Evolutionary conservation across 768 basidiomycete species (phyloP).

Genomic region (Boletus insuetus): DNA sequence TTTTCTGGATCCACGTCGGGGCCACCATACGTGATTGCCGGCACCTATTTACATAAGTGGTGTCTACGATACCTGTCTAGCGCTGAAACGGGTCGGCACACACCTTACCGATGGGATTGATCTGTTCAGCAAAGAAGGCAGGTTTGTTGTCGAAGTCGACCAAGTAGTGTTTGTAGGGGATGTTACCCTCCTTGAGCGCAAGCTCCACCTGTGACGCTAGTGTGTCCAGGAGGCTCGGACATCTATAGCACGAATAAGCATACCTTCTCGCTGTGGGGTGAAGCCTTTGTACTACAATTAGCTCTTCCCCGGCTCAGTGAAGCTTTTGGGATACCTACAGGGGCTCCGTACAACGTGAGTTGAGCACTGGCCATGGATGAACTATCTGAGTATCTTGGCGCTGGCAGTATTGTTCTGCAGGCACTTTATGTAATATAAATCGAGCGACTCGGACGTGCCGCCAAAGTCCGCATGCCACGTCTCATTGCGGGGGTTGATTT

Average conservation of each 20-base stretch:
- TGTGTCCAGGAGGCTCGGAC: neutral
- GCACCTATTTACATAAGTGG: conserved; percentile 33
- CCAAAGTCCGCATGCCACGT: no score
- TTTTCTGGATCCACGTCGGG: conserved; percentile 48
- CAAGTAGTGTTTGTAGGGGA: conserved; percentile 46
- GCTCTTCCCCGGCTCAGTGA: no score
- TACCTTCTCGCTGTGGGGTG: neutral
- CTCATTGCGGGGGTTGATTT: no score
- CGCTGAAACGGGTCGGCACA: neutral
- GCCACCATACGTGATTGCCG: conserved; percentile 58
- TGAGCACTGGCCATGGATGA: no score
- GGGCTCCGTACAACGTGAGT: no score
- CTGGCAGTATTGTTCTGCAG: no score
- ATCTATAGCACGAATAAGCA: neutral
- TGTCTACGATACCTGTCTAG: conserved; percentile 9
- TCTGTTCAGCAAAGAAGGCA: conserved; percentile 57
- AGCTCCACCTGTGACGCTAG: conserved; percentile 45
- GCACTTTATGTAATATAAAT: no score
- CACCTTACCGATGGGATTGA: conserved; percentile 65
- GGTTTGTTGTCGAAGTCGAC: conserved; percentile 63
- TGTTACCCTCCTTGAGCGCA: conserved; percentile 52
- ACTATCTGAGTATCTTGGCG: no score
- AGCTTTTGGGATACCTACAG: no score
- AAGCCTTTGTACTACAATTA: neutral
- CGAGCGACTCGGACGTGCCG: no score